These are phyloP conservation scores for Podaxis mareebaensis DNA, from an alignment of 768 basidiomycete genomes.

Conservation along the genomic window DNA sequence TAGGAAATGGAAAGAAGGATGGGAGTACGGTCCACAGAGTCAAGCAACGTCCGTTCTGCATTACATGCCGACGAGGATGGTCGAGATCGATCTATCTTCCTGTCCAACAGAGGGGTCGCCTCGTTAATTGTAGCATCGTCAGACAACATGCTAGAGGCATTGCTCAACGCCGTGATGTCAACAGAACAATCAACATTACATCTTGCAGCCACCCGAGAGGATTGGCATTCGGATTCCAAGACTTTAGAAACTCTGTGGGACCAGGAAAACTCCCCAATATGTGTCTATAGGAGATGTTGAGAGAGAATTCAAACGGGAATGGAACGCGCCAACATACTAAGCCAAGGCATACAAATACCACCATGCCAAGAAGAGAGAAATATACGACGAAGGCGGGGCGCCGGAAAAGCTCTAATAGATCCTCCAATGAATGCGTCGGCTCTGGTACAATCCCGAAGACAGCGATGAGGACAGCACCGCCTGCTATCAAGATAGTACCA, in stretches of 20 bases:
- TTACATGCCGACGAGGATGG: constrained; percentile 12
- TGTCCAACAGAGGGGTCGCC: constrained; percentile 56
- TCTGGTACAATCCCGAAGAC: constrained; percentile 92
- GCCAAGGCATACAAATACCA: constrained; percentile 59
- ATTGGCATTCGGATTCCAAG: constrained; percentile 26
- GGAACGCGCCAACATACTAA: constrained; percentile 47
- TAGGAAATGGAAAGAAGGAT: constrained; percentile 79
- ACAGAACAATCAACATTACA: constrained; percentile 37
- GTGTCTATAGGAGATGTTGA: constrained; percentile 53
- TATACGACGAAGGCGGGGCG: constrained; percentile 80
- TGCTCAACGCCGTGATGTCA: constrained; percentile 40
- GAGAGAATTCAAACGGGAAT: neutral
- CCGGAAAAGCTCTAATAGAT: constrained; percentile 74
- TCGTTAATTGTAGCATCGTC: constrained; percentile 8
- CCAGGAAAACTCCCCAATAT: constrained; percentile 67
- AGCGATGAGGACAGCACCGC: constrained; percentile 87
- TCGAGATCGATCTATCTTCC: constrained; percentile 24
- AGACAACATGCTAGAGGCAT: constrained; percentile 14
- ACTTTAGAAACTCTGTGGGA: constrained; percentile 34
- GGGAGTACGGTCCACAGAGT: constrained; percentile 45
- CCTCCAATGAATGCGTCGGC: constrained; percentile 81
- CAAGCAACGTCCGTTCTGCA: constrained; percentile 20
- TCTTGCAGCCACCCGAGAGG: constrained; percentile 31
- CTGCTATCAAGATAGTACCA: constrained; percentile 87
- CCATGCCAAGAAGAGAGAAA: constrained; percentile 69